These are phyloP conservation scores for Fusarium sp. DNA, from an alignment of 2,329 filamentous ascomycete species.

Conservation along the genomic window DNA sequence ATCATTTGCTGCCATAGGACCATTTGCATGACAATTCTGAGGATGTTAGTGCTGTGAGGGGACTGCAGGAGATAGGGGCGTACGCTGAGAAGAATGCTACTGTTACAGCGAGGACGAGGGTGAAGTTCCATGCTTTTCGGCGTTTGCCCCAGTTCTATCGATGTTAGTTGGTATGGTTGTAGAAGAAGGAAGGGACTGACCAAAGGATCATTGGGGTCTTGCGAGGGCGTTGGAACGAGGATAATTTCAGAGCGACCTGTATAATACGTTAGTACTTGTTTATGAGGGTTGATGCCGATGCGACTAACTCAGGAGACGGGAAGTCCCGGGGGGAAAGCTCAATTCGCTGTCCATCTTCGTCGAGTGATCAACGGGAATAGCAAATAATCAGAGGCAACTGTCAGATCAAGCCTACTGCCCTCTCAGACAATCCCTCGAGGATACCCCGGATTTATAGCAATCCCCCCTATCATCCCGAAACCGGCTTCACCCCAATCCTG, in stretches of 20 bases:
- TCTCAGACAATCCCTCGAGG: background rate
- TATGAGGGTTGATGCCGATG: too few species aligned
- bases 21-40: slow-evolving; percentile 17
- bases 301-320: background rate
- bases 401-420: fast-evolving
- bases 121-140: slow-evolving; percentile 40
- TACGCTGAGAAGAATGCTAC: slow-evolving; percentile 37
- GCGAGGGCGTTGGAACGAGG: slow-evolving; percentile 6
- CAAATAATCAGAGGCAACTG: too few species aligned
- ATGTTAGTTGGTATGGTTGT: too few species aligned
- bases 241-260: background rate
- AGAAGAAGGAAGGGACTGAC: slow-evolving; percentile 5
- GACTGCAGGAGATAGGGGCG: background rate
- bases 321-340: slow-evolving; percentile 7
- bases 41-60: fast-evolving
- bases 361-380: background rate
- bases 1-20: slow-evolving; percentile 45
- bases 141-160: slow-evolving; percentile 34
- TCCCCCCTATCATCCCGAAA: background rate
- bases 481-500: background rate
- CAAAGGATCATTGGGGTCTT: slow-evolving; percentile 42
- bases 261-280: too few species aligned
- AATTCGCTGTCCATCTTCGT: background rate
- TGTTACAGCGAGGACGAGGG: slow-evolving; percentile 34
- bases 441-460: background rate